A percentile compares a stretch with the other conserved stretches of the same genome.
Conservation (phyloP, 2,329 filamentous ascomycete genomes). For the Colletotrichum costaricense region DNA sequence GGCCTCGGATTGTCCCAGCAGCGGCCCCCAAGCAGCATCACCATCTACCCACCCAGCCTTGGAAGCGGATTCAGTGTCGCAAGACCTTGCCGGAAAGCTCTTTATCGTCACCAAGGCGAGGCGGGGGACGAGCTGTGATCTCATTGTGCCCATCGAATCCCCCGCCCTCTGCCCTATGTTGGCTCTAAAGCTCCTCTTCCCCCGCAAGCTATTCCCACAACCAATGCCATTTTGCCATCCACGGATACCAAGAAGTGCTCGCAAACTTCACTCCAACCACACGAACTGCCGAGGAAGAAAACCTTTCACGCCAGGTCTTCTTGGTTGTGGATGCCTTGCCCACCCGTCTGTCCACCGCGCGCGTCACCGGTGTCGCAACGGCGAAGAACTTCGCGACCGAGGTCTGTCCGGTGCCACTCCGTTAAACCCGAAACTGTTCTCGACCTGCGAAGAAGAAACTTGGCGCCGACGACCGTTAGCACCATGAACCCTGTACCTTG, state of each 20-base stretch:
- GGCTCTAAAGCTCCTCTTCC: conserved; percentile 6
- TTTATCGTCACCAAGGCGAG: not conserved
- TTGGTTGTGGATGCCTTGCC: not conserved
- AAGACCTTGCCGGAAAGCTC: not conserved
- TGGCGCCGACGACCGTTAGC: not conserved
- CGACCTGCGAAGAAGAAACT: not conserved
- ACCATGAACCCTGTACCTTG: not conserved
- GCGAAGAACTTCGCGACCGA: conserved; percentile 6
- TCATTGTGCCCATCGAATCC: conserved; percentile 17
- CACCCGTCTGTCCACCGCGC: not conserved
- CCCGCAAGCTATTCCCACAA: not conserved
- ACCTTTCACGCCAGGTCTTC: not conserved
- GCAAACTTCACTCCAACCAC: not conserved
- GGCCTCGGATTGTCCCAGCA: conserved; percentile 19
- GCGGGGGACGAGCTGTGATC: conserved; percentile 10
- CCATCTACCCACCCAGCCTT: not conserved
- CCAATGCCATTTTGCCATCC: not conserved
- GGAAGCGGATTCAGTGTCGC: not conserved
- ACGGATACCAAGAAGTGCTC: not conserved
- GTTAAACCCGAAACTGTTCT: not conserved
- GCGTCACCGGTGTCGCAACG: not conserved
- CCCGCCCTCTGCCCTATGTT: not conserved
- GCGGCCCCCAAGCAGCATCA: not conserved
- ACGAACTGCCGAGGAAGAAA: not conserved
- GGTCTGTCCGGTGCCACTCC: conserved; percentile 16